Percentiles rank a stretch among this genome's conserved stretches.
Evolutionary conservation across 148 eudicot species (phyloP).

Genomic region (Agrostemma githago): DNA sequence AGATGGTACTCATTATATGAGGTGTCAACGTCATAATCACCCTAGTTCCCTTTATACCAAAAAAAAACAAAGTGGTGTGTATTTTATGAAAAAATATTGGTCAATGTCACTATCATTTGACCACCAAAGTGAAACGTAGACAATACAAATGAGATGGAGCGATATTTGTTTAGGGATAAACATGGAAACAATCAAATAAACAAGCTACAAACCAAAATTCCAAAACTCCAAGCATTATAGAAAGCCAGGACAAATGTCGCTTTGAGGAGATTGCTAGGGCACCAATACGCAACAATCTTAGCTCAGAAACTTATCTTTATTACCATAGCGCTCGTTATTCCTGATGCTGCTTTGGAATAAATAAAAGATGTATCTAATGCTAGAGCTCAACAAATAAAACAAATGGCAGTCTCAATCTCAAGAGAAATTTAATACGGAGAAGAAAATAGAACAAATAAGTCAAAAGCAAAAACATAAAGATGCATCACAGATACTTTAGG

Average conservation of each 20-base stretch:
- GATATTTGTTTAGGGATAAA: background rate
- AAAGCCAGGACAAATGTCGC: background rate
- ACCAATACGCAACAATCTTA: background rate
- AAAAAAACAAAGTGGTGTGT: background rate
- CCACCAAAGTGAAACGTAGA: background rate
- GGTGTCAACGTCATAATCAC: no score
- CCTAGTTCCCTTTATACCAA: no score
- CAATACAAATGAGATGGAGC: background rate
- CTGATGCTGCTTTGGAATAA: background rate
- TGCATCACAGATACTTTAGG: background rate
- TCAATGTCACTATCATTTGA: background rate
- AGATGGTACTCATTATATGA: no score
- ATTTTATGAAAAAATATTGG: background rate
- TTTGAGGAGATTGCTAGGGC: background rate
- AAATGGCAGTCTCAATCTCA: background rate
- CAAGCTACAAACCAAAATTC: background rate
- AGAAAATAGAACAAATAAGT: background rate
- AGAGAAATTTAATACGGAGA: background rate
- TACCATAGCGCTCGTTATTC: background rate
- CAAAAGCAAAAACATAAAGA: constrained; percentile 6
- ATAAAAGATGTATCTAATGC: constrained; percentile 4
- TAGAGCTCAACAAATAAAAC: constrained; percentile 1
- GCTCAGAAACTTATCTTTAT: background rate
- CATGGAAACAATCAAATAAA: background rate
- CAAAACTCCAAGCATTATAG: background rate